Base-by-base conservation (phyloP, 169 alveolate genomes). In the Eimeria mitis region DNA sequence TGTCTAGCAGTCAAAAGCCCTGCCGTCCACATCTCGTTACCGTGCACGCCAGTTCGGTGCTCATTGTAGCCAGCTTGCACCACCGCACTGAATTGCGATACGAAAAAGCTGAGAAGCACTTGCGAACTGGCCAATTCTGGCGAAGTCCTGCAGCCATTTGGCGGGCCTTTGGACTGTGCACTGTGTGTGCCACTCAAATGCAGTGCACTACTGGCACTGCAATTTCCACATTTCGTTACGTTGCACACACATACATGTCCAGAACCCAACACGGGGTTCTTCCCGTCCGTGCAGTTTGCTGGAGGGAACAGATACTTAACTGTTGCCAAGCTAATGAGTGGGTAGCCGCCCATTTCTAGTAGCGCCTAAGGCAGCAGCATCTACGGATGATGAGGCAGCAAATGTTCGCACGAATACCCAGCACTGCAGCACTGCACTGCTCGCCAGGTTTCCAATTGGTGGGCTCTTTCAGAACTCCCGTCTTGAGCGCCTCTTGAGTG, bases 401-500 rank as follows among this genome's bases (percentile, higher is more conserved):
- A 42, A 21, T 75, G 61, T 37, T 42, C 16, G 85, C 85, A 21
- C 56, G 59, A 42, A 75, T 42, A 75, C 52, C 85, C 61, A 75
- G 85, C 85, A 75, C 37, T 40, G 23, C 14, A 25, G n/a, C n/a
- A n/a, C n/a, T n/a, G 85, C 85, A 75, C 37, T 40, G 23, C 14
- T 21, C 5, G 61, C 37, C 23, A 31, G 78, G 78, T 7, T 68
- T 68, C 78, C 25, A 11, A 68, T 68, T 23, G 47, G 44, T 68
- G n/a, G 47, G 21, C 1, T 11, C 44, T 7, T 54, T 83, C 90
- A 83, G 5, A 83, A 83, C 49, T 34, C 75, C 75, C 90, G 65
- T 61, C 75, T 47, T 34, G 65, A 83, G 65, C 90, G 90, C 75
- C 90, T 54, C 70, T 54, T 83, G 49, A 54, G 52, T 31, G 52